Base-by-base conservation (phyloP, 2,329 filamentous ascomycete species). In the Periconia sp. region DNA sequence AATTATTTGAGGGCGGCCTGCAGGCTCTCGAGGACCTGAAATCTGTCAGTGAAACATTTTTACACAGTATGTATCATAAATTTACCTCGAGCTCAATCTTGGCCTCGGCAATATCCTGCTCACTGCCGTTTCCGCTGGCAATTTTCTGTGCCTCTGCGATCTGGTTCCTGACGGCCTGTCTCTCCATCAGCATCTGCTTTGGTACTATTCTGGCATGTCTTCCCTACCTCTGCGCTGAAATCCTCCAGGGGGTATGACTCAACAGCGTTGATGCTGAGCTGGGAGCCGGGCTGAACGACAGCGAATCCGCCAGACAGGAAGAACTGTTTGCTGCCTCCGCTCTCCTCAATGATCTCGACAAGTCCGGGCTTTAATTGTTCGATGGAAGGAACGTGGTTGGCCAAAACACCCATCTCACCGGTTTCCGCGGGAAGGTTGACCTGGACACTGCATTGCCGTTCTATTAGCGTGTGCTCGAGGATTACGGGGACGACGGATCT, bases 361-460 rank as follows among this genome's bases (percentile, higher is more conserved):
- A 97, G 81, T 73, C 94, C 94, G 58, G 94, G 92, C 86, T 95
- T 96, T 79, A 99, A 85, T 84, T 99, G 94, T 85, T 99, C 94
- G 74, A 99, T 97, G 59, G 92, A 92, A 63, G 94, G 92, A 71
- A 99, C 94, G 86, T 99, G 94, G 85, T 94, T 95, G 77, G 94
- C 94, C 75, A 99, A 89, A 71, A 99, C 89, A 89, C 94, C 94
- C 94, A 99, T 99, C 71, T 97, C 94, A 77, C 94, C 94, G 60
- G 92, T 95, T 79, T 96, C 94, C 74, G 94, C 94, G 76, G 94
- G 89, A 73, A 99, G 88, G 86, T 99, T 99, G 83, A 99, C 94
- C 83, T 99, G 94, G 74, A 97, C 88, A 80, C 89, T 92, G 74
- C 73, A 64, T 45, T 45, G 55, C 45, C 33, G 42, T 40, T 54